Conservation (phyloP, 2,329 filamentous ascomycete species). For the Claviceps humidiphila region DNA sequence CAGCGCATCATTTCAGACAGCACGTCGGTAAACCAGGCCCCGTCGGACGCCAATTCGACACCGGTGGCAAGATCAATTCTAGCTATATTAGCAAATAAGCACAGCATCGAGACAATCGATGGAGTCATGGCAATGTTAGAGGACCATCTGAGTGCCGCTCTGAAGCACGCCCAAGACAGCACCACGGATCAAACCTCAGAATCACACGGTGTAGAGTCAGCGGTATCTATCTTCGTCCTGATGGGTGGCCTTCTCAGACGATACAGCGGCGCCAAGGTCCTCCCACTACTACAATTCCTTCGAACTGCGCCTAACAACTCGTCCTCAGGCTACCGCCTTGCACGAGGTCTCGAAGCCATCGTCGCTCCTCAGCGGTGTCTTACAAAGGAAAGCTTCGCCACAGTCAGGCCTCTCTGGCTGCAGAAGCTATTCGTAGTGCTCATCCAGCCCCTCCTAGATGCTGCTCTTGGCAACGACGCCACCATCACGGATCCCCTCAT, state of each 20-base stretch:
- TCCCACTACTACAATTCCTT: constrained; percentile 22
- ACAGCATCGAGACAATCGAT: constrained; percentile 21
- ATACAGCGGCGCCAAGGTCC: constrained; percentile 22
- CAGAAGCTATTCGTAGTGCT: constrained; percentile 37
- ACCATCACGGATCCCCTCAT: constrained; percentile 14
- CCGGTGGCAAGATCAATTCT: constrained; percentile 23
- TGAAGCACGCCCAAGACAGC: constrained; percentile 6
- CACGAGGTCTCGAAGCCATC: constrained; percentile 28
- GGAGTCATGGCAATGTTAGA: constrained; percentile 16
- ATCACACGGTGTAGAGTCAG: background rate
- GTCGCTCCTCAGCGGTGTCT: constrained; percentile 27
- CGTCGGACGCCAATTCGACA: constrained; percentile 9
- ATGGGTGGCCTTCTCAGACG: constrained; percentile 25
- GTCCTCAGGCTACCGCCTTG: constrained; percentile 25
- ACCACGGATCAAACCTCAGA: background rate
- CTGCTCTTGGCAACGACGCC: constrained; percentile 22
- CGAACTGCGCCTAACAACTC: constrained; percentile 20
- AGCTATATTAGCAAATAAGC: constrained; percentile 31
- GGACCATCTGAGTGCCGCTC: constrained; percentile 10
- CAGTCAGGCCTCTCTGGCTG: constrained; percentile 31
- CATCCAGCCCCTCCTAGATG: constrained; percentile 29
- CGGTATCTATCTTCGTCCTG: constrained; percentile 21
- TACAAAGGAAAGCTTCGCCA: constrained; percentile 27
- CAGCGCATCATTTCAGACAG: constrained; percentile 21
- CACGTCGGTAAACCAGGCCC: constrained; percentile 6